Percentiles rank a stretch among this genome's conserved stretches.
Evolutionary conservation across 345 rosid genomes (phyloP).

Genomic region (Melastoma malabathricum): DNA sequence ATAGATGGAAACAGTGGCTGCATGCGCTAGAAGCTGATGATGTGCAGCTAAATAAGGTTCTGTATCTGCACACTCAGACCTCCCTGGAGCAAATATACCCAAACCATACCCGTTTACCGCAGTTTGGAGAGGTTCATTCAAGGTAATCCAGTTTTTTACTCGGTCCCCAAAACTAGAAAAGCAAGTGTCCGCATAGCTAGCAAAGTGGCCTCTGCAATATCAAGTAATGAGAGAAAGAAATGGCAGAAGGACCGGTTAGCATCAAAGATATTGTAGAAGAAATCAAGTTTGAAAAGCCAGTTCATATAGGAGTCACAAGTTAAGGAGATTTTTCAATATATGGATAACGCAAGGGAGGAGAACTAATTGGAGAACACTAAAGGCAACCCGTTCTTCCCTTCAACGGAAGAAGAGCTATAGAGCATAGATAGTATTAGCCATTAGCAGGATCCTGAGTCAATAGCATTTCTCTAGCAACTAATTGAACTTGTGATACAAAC

Average conservation of each 20-base stretch:
- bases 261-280: no score
- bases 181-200: conserved; percentile 55
- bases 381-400: no score
- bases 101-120: conserved; percentile 39
- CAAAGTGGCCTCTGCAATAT: conserved; percentile 49
- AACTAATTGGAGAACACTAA: no score
- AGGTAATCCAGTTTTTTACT: conserved; percentile 78
- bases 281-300: no score
- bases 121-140: conserved; percentile 67
- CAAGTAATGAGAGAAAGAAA: neutral
- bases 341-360: no score
- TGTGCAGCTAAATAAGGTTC: conserved; percentile 76
- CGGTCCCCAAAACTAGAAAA: conserved; percentile 72
- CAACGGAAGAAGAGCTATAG: no score
- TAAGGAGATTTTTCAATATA: no score
- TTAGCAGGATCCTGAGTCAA: no score
- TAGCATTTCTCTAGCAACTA: no score
- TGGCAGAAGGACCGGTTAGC: neutral
- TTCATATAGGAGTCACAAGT: no score
- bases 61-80: conserved; percentile 39
- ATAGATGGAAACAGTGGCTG: conserved; percentile 55
- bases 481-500: no score
- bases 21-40: conserved; percentile 77
- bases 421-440: no score
- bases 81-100: conserved; percentile 63